A percentile compares a stretch with the other conserved stretches of the same genome.
These are phyloP conservation scores for Leishmania gerbilli DNA, from an alignment of 208 protist species.

Conservation along the genomic window DNA sequence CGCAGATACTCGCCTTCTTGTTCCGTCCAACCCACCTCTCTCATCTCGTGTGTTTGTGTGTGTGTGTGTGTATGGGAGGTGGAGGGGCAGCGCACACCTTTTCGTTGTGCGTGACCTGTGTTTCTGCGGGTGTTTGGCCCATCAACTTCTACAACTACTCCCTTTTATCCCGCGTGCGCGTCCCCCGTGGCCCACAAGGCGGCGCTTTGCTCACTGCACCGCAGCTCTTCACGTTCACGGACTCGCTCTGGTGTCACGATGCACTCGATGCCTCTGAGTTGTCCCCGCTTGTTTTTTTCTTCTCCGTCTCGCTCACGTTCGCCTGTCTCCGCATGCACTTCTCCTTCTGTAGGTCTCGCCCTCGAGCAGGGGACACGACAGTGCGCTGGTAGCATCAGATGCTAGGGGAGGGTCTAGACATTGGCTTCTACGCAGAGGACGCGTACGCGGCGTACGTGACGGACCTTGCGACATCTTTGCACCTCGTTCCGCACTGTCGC, in stretches of 20 bases:
- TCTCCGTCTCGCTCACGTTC: not conserved
- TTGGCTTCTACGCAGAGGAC: constrained; percentile 53
- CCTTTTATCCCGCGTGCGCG: not conserved
- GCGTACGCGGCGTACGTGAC: constrained; percentile 38
- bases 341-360: not conserved
- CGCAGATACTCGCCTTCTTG: not conserved
- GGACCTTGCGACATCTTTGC: constrained; percentile 23
- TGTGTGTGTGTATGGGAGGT: no score
- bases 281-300: not conserved
- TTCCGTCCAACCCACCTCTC: not conserved
- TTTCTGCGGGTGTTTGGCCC: not conserved
- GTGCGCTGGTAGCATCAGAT: constrained; percentile 1
- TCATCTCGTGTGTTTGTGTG: not conserved
- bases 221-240: not conserved
- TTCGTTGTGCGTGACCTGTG: not conserved
- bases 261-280: not conserved
- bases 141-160: not conserved
- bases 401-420: constrained; percentile 31
- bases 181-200: not conserved
- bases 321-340: not conserved
- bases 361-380: not conserved
- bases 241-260: not conserved
- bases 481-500: constrained; percentile 32
- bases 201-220: not conserved
- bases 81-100: not conserved